Conservation (phyloP, 495 filamentous ascomycete species). For the Amphirosellinia nigrospora region DNA sequence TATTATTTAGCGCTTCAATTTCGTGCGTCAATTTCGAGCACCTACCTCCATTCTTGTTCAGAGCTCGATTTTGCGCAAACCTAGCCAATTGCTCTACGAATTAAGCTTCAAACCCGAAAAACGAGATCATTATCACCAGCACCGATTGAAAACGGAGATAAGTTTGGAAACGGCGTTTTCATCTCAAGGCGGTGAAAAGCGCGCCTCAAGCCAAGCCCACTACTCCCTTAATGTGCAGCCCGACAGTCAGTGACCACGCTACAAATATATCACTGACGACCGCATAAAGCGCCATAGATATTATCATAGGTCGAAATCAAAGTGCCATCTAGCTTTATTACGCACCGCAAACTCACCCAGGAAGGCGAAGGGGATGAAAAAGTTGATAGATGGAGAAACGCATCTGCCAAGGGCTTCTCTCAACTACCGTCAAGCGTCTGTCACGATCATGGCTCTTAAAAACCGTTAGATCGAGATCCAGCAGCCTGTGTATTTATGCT, state of each 20-base stretch:
- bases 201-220: neutral
- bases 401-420: neutral
- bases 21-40: no score
- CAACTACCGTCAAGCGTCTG: neutral
- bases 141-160: neutral
- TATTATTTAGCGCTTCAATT: no score
- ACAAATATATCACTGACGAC: neutral
- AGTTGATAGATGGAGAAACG: neutral
- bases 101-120: no score
- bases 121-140: neutral
- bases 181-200: neutral
- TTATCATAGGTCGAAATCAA: neutral
- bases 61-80: no score
- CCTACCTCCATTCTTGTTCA: no score
- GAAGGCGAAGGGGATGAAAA: neutral
- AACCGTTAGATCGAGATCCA: neutral
- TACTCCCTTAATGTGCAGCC: neutral
- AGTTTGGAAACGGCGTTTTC: neutral
- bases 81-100: no score
- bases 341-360: neutral
- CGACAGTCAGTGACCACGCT: neutral
- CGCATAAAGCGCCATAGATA: neutral
- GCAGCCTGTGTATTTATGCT: neutral
- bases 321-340: neutral
- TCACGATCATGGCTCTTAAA: neutral